Evolutionary conservation across 2,329 filamentous ascomycete species (phyloP), one percentile per base, ranked within the genome.

Genomic region (Alternaria brassicicola): DNA sequence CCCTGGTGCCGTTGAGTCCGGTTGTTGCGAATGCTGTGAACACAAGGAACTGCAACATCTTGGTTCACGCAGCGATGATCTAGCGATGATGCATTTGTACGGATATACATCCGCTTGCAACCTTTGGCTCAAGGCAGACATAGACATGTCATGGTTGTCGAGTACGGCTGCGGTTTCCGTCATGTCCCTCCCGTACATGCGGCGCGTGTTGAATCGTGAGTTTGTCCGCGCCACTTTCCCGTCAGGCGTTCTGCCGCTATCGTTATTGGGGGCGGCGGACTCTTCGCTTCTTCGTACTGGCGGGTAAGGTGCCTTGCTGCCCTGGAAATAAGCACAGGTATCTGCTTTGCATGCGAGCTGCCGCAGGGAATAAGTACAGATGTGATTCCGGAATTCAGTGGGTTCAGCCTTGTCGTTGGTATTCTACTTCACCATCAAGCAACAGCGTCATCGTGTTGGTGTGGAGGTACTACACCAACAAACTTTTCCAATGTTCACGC

Each of bases 401-500:
- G 26, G 19, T 41, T 57, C 54, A 62, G 59, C 56, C 59, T 57
- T 45, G 54, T 58, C 52, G 54, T 42, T 59, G 46, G 59, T 52
- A 17, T 51, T 53, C 51, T 42, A 9, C 33, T 30, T 55, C 46
- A 30, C 45, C 49, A 62, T 55, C 57, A 38, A 35, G 41, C 33
- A 55, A 26, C 53, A 38, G 51, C 52, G 52, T 54, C 43, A 47
- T 8, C 33, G 26, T 39, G 13, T 21, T 53, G 33, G 48, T 55
- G 41, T 58, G 52, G 51, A 53, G 38, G 26, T 47, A 41, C 23
- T 25, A 54, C 59, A 56, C 26, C 30, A 43, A 54, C 47, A 57
- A 52, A 47, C 28, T 30, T 12, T 48, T 30, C 36, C 49, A 43
- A 77, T 77, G 75, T 57, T 71, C 28, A 62, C 66, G 10, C 68